Evolutionary conservation across 1,139 yeast species (phyloP), one percentile per base, ranked within the genome.

Genomic region (Pichia sp.): DNA sequence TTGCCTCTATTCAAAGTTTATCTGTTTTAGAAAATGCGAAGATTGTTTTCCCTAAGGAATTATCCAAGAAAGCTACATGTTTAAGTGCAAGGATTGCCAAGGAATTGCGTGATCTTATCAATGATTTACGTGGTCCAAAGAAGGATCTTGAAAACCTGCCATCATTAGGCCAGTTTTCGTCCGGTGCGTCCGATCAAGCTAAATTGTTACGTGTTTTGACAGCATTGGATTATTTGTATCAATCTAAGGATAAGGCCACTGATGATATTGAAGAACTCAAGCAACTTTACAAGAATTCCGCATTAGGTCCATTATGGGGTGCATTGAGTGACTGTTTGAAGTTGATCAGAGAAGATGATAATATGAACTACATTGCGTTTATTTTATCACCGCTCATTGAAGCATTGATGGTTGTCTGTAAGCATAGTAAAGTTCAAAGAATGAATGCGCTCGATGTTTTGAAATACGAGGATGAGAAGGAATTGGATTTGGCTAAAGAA

Each of bases 351-450:
- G 77, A 73, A 15, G 71, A 71, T 36, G 66, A 69, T 31, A 65
- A 67, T 31, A 66, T 77, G 46, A 70, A 79, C 12, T 84, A 84
- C 52, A 79, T 89, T 42, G 93, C 96, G 1, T 86, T 96, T 1
- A 85, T 90, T 1, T 68, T 91, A 34, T 71, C 93, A 28, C 98
- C 98, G 0, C 67, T 89, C 52, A 90, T 93, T 56, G 99, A 93
- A 64, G 83, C 97, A 0, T 71, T 93, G 53, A 89, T 93, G 96
- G 96, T 91, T 47, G 94, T 93, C 34, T 90, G 96, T 68, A 91
- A 90, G 61, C 95, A 89, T 61, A 82, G 91, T 57, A 81, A 83
- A 55, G 84, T 84, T 5, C 78, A 79, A 51, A 89, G 85, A 33
- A 60, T 81, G 44, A 83, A 79, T 53, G 75, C 74, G 39, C 79